Evolutionary conservation across 2,329 filamentous ascomycete species (phyloP).

Genomic region (Fusarium chuoi): DNA sequence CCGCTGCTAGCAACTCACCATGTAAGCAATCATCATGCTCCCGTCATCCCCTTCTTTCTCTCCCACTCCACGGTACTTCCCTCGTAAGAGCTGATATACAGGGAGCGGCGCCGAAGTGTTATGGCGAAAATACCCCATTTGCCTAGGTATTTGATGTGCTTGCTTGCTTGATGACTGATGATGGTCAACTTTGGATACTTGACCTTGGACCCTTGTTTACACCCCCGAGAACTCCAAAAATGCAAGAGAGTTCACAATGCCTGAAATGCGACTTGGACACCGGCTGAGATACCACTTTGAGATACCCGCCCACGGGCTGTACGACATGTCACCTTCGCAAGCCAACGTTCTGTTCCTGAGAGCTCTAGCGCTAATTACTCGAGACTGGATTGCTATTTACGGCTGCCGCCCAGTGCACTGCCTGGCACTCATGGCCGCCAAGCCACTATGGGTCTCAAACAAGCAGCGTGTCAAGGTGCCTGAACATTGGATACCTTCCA

Average conservation of each 20-base stretch:
- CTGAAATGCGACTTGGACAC: not conserved
- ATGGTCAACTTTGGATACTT: constrained; percentile 17
- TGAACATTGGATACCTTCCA: not conserved
- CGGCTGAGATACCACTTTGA: not conserved
- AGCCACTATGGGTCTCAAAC: constrained; percentile 35
- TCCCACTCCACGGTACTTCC: not conserved
- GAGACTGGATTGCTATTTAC: constrained; percentile 27
- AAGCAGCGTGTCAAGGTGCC: constrained; percentile 14
- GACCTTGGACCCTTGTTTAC: not conserved
- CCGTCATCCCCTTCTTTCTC: constrained; percentile 14
- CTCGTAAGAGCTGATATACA: constrained; percentile 42
- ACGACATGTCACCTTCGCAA: constrained; percentile 34
- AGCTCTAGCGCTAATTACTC: constrained; percentile 16
- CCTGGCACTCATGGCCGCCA: constrained; percentile 14
- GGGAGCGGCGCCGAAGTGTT: constrained; percentile 23
- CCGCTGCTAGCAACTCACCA: constrained; percentile 30
- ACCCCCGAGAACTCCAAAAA: constrained; percentile 3
- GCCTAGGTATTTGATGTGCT: constrained; percentile 14
- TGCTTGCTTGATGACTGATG: constrained; percentile 31
- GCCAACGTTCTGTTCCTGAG: constrained; percentile 20
- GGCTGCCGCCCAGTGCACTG: constrained; percentile 24
- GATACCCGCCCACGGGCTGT: not conserved
- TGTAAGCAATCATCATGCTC: constrained; percentile 29
- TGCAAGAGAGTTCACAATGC: not conserved
- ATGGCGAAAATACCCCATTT: constrained; percentile 15